A percentile compares a stretch with the other conserved stretches of the same genome.
These are phyloP conservation scores for Blepharisma japonicum DNA, from an alignment of 73 alveolate genomes.

Conservation along the genomic window DNA sequence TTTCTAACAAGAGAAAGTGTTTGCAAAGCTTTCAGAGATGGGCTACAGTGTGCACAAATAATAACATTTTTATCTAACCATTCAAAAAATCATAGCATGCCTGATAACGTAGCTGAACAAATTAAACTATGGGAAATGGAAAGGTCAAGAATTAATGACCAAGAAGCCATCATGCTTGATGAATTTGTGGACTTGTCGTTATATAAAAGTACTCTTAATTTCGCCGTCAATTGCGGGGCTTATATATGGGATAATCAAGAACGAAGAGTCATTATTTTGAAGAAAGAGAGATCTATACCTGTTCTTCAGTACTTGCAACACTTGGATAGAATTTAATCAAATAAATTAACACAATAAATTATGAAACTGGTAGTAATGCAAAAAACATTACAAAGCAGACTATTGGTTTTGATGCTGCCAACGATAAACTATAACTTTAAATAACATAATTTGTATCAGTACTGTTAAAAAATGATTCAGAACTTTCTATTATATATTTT, in stretches of 20 bases:
- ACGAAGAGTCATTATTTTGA: background rate
- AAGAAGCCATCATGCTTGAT: conserved; percentile 27
- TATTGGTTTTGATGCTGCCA: no score
- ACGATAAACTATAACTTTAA: no score
- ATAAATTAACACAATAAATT: no score
- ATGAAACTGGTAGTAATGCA: no score
- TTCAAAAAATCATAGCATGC: conserved; percentile 35
- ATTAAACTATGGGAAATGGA: conserved; percentile 39
- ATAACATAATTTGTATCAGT: no score
- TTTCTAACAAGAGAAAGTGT: conserved; percentile 48
- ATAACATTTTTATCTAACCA: conserved; percentile 45
- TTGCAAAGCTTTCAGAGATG: conserved; percentile 51
- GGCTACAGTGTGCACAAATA: conserved; percentile 47
- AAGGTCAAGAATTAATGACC: background rate
- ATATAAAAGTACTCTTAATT: background rate
- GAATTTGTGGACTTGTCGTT: conserved; percentile 22
- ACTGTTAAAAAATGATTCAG: no score
- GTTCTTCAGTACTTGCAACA: conserved; percentile 4
- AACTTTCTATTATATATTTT: no score
- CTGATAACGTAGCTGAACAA: conserved; percentile 34
- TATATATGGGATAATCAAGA: conserved; percentile 7
- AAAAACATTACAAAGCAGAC: no score
- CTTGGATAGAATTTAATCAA: background rate
- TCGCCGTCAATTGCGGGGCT: background rate
- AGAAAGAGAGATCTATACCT: conserved; percentile 7